Conservation (phyloP, 495 filamentous ascomycete genomes). For the Neurospora sp. region DNA sequence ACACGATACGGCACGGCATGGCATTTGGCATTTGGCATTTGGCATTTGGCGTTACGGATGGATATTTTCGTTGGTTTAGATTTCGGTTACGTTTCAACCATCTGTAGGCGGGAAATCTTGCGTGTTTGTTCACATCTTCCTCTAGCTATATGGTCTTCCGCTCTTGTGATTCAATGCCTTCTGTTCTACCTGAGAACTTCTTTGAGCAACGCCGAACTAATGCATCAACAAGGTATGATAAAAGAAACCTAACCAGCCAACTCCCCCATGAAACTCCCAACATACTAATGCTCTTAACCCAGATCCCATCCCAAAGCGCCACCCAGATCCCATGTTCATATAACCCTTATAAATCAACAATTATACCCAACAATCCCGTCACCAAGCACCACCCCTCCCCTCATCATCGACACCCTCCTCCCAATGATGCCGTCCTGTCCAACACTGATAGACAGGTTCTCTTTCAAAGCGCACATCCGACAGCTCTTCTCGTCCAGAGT, state of each 20-base stretch:
- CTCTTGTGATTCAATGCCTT: not conserved
- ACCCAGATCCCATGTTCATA: not conserved
- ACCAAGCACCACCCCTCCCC: slow-evolving; percentile 19
- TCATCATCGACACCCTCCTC: slow-evolving; percentile 31
- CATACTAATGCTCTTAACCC: not conserved
- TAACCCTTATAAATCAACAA: slow-evolving; percentile 1
- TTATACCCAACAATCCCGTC: slow-evolving; percentile 41
- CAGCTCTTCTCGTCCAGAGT: not conserved
- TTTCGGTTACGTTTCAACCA: not conserved
- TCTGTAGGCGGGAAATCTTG: not conserved
- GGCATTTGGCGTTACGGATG: not conserved
- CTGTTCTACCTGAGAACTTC: not conserved
- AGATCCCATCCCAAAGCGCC: not conserved
- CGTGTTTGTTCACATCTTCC: not conserved
- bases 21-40: not conserved
- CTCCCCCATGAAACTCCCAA: not conserved
- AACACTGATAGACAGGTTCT: slow-evolving; percentile 28
- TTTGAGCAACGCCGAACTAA: not conserved
- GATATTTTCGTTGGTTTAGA: not conserved
- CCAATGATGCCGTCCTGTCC: slow-evolving; percentile 37
- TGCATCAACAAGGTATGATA: not conserved
- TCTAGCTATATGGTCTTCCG: not conserved
- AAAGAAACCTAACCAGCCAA: not conserved
- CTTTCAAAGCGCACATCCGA: slow-evolving; percentile 10
- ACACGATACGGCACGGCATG: not conserved